phyloP scores from a whole-genome alignment of 1,284 basidiomycete genomes.

The Apiotrichum gracile region DNA sequence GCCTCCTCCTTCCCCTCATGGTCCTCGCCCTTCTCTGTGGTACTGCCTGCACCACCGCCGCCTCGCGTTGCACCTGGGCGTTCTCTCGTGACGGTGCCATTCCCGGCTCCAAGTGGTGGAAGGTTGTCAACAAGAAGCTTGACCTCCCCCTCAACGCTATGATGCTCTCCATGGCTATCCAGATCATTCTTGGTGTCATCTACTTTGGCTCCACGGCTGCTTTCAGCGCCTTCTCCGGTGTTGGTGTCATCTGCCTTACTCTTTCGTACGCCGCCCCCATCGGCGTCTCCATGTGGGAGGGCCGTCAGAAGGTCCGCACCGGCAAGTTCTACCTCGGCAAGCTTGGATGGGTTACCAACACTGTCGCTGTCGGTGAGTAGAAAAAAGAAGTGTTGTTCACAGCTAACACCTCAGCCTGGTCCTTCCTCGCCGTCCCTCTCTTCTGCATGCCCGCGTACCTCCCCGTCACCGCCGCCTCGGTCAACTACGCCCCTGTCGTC shows the following conservation, averaged over 20 bases:
- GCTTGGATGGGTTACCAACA: slow-evolving; percentile 43
- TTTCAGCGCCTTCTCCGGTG: slow-evolving; percentile 43
- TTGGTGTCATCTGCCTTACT: slow-evolving; percentile 41
- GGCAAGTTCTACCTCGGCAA: slow-evolving; percentile 41
- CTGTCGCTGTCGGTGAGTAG: slow-evolving; percentile 15
- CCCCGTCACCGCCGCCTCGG: slow-evolving; percentile 25
- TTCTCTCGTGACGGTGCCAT: slow-evolving; percentile 50
- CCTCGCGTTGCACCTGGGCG: slow-evolving; percentile 38
- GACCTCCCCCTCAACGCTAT: slow-evolving; percentile 48
- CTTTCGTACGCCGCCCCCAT: slow-evolving; percentile 46
- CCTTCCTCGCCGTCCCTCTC: slow-evolving; percentile 28
- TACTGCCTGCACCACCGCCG: slow-evolving; percentile 40
- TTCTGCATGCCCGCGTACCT: slow-evolving; percentile 33
- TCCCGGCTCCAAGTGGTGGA: slow-evolving; percentile 42
- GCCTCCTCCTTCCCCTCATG: slow-evolving; percentile 45
- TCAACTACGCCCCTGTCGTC: slow-evolving; percentile 55
- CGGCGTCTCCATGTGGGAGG: slow-evolving; percentile 40
- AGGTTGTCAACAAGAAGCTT: slow-evolving; percentile 39
- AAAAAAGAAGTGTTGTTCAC: background rate
- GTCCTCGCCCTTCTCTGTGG: slow-evolving; percentile 47
- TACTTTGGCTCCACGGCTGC: slow-evolving; percentile 43
- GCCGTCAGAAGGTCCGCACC: slow-evolving; percentile 32
- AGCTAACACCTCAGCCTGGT: slow-evolving; percentile 19
- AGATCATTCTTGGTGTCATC: slow-evolving; percentile 45
- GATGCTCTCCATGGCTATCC: slow-evolving; percentile 44